These are phyloP conservation scores for Helichrysum umbraculigerum DNA, from an alignment of 129 eudicot species.

Conservation along the genomic window DNA sequence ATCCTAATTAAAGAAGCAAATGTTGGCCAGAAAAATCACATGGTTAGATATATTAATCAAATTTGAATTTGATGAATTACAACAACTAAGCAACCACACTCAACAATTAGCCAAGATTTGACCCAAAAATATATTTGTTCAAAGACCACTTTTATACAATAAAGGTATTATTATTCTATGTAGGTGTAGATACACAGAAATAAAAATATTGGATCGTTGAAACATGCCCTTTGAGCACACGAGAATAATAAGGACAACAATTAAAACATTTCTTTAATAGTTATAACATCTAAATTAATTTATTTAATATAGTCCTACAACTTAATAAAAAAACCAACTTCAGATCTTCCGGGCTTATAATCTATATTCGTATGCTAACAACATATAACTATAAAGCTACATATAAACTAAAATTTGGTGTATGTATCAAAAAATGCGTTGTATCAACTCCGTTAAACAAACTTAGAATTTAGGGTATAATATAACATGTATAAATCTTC, in stretches of 20 bases:
- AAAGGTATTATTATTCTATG: neutral
- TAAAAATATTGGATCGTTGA: neutral
- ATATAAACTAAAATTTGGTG: too few species aligned
- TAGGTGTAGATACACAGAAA: neutral
- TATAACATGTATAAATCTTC: too few species aligned
- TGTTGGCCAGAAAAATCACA: too few species aligned
- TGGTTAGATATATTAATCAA: neutral
- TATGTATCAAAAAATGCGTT: too few species aligned
- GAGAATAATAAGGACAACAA: neutral
- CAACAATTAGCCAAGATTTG: neutral
- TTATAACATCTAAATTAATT: neutral
- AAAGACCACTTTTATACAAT: neutral
- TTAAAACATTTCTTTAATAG: neutral
- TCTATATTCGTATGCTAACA: too few species aligned
- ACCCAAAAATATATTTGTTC: neutral
- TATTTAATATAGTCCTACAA: too few species aligned
- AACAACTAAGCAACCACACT: neutral
- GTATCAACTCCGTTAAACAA: too few species aligned
- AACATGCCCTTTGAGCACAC: slow-evolving; percentile 12
- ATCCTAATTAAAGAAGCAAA: too few species aligned
- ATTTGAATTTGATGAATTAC: neutral
- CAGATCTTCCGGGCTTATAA: too few species aligned
- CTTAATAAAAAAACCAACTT: too few species aligned
- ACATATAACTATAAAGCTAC: too few species aligned
- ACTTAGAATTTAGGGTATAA: too few species aligned